Evolutionary conservation across 768 basidiomycete genomes (phyloP).

Genomic region (Podaxis sp.): DNA sequence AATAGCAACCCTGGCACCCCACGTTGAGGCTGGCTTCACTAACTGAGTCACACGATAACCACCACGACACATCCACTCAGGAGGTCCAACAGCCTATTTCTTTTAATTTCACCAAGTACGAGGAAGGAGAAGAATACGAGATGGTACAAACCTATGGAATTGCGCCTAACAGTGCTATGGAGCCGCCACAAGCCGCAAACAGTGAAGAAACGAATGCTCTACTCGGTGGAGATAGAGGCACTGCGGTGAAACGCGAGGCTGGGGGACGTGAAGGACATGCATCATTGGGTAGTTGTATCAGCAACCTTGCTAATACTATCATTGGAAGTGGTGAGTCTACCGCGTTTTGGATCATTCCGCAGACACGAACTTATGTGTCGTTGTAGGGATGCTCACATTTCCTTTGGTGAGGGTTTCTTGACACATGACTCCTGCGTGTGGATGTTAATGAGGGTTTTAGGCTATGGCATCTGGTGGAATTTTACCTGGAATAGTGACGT

Average conservation of each 20-base stretch:
- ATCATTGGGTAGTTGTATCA: constrained; percentile 62
- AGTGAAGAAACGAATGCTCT: constrained; percentile 57
- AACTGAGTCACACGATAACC: neutral
- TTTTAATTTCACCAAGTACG: constrained; percentile 15
- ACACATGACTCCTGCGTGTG: neutral
- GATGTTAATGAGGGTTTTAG: constrained; percentile 32
- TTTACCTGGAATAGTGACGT: constrained; percentile 88
- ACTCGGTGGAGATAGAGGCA: constrained; percentile 43
- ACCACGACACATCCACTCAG: neutral
- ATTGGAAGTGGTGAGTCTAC: constrained; percentile 76
- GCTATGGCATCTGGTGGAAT: constrained; percentile 90
- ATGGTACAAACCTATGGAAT: constrained; percentile 74
- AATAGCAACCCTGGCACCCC: neutral
- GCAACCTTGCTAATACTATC: constrained; percentile 87
- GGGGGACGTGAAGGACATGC: constrained; percentile 62
- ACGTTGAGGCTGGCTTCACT: neutral
- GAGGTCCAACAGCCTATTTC: neutral
- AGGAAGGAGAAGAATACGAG: constrained; percentile 40
- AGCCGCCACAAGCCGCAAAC: constrained; percentile 19
- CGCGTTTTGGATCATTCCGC: constrained; percentile 6
- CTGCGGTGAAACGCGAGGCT: constrained; percentile 17
- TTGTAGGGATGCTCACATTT: constrained; percentile 82
- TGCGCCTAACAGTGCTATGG: constrained; percentile 33
- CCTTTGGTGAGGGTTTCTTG: constrained; percentile 56
- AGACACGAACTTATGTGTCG: neutral